Percentiles rank a stretch among this genome's conserved stretches.
Conservation (phyloP, 495 filamentous ascomycete species). For the Neurospora sp. region DNA sequence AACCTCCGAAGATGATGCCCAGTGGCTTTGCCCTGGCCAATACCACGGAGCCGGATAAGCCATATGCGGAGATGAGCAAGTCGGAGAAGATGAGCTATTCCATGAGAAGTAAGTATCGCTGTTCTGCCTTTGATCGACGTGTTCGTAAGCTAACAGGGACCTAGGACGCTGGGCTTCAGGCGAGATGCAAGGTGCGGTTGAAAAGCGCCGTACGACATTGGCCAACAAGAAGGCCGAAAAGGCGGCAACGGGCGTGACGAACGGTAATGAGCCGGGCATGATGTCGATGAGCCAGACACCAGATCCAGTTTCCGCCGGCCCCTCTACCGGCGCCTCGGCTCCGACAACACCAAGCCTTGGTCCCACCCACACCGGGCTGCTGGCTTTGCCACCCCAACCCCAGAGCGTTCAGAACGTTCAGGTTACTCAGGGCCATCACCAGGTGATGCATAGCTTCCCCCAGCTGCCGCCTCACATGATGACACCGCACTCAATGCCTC, state of each 20-base stretch:
- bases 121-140: neutral
- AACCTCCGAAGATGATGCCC: neutral
- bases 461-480: neutral
- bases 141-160: slow-evolving; percentile 11
- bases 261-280: neutral
- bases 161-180: slow-evolving; percentile 40
- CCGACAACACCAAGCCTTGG: slow-evolving; percentile 9
- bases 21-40: slow-evolving; percentile 6
- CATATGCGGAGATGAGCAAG: slow-evolving; percentile 41
- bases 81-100: slow-evolving; percentile 43
- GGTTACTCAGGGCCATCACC: neutral
- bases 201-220: slow-evolving; percentile 39
- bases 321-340: slow-evolving; percentile 10
- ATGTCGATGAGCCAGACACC: slow-evolving; percentile 2
- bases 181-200: slow-evolving; percentile 38
- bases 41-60: slow-evolving; percentile 22
- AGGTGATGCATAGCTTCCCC: neutral
- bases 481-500: neutral
- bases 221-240: slow-evolving; percentile 37
- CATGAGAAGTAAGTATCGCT: slow-evolving; percentile 34
- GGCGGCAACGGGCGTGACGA: slow-evolving; percentile 2
- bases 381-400: slow-evolving; percentile 7
- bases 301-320: slow-evolving; percentile 9
- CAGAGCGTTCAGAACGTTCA: neutral
- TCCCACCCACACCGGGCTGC: neutral